Conservation (phyloP, 2,329 filamentous ascomycete genomes). For the Didymella lethalis region DNA sequence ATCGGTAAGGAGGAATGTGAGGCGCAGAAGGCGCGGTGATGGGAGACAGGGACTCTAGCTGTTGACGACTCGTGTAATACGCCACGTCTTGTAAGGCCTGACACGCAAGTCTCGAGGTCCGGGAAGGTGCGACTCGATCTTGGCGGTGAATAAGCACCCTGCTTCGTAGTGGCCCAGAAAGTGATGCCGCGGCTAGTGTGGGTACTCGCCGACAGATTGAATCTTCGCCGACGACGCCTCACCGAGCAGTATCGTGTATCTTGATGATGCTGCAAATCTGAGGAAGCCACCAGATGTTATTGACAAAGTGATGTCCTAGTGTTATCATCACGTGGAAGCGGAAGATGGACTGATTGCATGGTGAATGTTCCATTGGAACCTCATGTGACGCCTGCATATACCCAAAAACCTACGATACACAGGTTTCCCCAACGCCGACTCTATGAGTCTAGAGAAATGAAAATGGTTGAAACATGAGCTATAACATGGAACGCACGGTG, state of each 20-base stretch:
- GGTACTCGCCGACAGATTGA: not conserved
- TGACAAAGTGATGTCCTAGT: not conserved
- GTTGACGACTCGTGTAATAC: conserved; percentile 2
- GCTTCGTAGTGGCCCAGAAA: not conserved
- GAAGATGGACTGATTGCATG: not conserved
- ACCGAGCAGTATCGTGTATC: not conserved
- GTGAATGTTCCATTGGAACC: not conserved
- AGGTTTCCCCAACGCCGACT: conserved; percentile 3
- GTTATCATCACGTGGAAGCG: not conserved
- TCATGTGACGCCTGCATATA: not conserved
- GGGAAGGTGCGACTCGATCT: not conserved
- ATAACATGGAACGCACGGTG: not conserved
- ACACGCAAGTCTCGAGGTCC: not conserved
- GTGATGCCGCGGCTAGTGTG: not conserved
- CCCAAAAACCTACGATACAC: not conserved
- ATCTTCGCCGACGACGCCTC: not conserved
- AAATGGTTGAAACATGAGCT: not conserved
- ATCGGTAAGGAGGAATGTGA: conserved; percentile 3
- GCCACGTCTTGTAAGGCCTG: not conserved
- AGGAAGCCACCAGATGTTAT: not conserved
- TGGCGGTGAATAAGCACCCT: conserved; percentile 4
- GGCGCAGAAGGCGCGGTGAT: not conserved
- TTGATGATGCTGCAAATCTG: not conserved
- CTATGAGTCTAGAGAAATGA: not conserved
- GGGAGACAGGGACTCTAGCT: not conserved